Evolutionary conservation across 805 yeast genomes (phyloP).

Genomic region (Pichia membranifaciens): DNA sequence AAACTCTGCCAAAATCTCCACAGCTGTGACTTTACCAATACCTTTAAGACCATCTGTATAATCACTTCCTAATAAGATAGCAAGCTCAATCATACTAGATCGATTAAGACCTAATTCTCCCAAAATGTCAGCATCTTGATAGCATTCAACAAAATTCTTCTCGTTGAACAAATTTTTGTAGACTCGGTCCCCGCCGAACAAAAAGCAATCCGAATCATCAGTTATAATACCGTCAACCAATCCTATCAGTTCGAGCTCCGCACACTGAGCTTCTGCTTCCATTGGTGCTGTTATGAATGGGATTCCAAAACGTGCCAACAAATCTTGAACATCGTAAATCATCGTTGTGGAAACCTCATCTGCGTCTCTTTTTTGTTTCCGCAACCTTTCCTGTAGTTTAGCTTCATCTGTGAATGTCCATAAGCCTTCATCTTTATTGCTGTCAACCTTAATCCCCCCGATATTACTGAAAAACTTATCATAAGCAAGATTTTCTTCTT

Average conservation of each 20-base stretch:
- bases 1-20: conserved; percentile 88
- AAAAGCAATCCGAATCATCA: conserved; percentile 94
- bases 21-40: conserved; percentile 87
- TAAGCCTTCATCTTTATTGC: background rate
- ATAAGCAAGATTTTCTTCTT: conserved; percentile 69
- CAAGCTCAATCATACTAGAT: conserved; percentile 66
- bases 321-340: conserved; percentile 87
- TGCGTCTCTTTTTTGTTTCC: conserved; percentile 73
- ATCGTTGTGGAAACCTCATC: conserved; percentile 84
- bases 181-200: conserved; percentile 81
- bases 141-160: conserved; percentile 85
- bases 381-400: conserved; percentile 52
- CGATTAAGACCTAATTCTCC: conserved; percentile 61
- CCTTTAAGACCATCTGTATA: conserved; percentile 92
- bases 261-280: conserved; percentile 99
- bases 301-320: conserved; percentile 81
- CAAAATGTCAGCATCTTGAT: conserved; percentile 52
- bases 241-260: conserved; percentile 58
- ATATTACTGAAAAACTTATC: conserved; percentile 49
- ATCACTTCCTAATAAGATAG: conserved; percentile 85
- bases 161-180: conserved; percentile 94
- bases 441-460: conserved; percentile 6
- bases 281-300: conserved; percentile 95
- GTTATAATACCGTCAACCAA: conserved; percentile 94
- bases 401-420: conserved; percentile 39